These are phyloP conservation scores for Insectozyma bohioensis DNA, from an alignment of 1,139 yeast genomes.

Conservation along the genomic window DNA sequence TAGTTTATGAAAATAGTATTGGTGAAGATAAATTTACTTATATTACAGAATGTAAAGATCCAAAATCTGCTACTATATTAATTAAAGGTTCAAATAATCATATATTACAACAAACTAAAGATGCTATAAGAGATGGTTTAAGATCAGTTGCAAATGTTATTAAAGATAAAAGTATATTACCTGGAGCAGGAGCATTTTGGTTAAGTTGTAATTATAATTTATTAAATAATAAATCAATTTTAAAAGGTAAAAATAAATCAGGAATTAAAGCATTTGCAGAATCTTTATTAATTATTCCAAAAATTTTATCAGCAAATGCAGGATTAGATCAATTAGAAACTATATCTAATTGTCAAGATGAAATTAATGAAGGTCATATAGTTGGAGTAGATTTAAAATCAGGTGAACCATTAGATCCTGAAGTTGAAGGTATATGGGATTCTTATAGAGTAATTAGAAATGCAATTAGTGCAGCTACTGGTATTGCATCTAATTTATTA, in stretches of 20 bases:
- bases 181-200: constrained; percentile 98
- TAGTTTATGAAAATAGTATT: constrained; percentile 86
- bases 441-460: constrained; percentile 91
- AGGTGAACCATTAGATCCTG: constrained; percentile 96
- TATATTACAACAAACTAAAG: constrained; percentile 87
- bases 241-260: constrained; percentile 84
- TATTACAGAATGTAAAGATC: constrained; percentile 88
- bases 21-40: constrained; percentile 98
- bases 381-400: constrained; percentile 89
- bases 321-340: constrained; percentile 94
- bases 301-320: constrained; percentile 87
- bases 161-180: constrained; percentile 80
- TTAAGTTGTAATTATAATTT: constrained; percentile 77
- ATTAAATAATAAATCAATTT: constrained; percentile 48
- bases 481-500: constrained; percentile 88
- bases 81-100: constrained; percentile 93
- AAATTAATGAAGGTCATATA: constrained; percentile 72
- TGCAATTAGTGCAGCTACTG: constrained; percentile 89
- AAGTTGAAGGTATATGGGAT: constrained; percentile 95
- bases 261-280: constrained; percentile 95
- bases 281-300: constrained; percentile 86
- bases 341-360: constrained; percentile 87
- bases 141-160: constrained; percentile 92
- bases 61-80: constrained; percentile 86
- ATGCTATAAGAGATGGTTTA: constrained; percentile 95